These are phyloP conservation scores for Neodidymelliopsis sp. DNA, from an alignment of 2,329 filamentous ascomycete species.

Conservation along the genomic window DNA sequence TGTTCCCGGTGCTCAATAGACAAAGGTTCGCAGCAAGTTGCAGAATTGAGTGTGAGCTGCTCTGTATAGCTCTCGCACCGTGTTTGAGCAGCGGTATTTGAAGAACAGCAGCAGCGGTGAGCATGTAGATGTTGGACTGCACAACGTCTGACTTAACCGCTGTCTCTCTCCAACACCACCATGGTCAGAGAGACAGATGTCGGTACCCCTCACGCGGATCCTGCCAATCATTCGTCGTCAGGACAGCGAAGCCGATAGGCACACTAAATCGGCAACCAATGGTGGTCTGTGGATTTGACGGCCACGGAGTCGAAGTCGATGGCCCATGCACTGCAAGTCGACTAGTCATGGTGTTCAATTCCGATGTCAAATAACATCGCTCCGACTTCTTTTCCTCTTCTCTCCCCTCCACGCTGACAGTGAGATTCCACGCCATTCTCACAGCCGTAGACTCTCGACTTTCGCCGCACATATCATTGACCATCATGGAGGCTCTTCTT, in stretches of 20 bases:
- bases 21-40: no score
- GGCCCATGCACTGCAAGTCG: no score
- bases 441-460: background rate
- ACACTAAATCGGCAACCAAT: constrained; percentile 32
- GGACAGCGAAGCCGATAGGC: constrained; percentile 28
- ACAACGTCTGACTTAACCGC: constrained; percentile 7
- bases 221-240: constrained; percentile 20
- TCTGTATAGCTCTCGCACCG: no score
- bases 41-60: background rate
- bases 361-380: constrained; percentile 29
- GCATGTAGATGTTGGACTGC: constrained; percentile 5
- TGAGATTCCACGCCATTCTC: background rate
- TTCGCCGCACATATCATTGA: constrained; percentile 22
- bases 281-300: constrained; percentile 31
- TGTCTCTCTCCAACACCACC: constrained; percentile 8
- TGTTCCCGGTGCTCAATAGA: background rate
- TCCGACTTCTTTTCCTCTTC: constrained; percentile 20
- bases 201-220: constrained; percentile 21
- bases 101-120: constrained; percentile 1
- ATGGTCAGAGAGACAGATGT: constrained; percentile 1
- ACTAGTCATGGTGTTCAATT: constrained; percentile 23
- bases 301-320: no score
- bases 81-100: no score
- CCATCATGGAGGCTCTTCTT: constrained; percentile 86
- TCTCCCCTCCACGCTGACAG: constrained; percentile 1